Conservation (phyloP, 2,329 filamentous ascomycete genomes). For the Epichloe glyceriae region DNA sequence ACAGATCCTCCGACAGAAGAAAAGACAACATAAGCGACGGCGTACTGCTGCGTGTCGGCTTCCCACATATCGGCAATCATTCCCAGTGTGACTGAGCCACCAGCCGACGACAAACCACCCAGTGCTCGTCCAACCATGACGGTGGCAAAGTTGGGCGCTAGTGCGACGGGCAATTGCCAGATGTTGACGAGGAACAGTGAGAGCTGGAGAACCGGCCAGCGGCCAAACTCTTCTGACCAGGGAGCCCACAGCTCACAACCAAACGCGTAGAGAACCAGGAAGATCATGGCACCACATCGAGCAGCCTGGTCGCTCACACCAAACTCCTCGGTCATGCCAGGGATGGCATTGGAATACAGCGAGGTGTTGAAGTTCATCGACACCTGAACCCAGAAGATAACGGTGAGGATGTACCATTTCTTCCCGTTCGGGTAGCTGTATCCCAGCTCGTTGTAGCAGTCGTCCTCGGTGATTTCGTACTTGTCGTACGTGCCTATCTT, state of each 20-base stretch:
- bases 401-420: constrained; percentile 61
- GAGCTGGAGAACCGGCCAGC: constrained; percentile 61
- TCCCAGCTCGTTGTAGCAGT: constrained; percentile 54
- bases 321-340: constrained; percentile 55
- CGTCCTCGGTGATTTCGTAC: constrained; percentile 37
- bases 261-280: constrained; percentile 69
- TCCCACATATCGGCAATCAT: constrained; percentile 69
- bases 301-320: constrained; percentile 54
- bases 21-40: constrained; percentile 64
- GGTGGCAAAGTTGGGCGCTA: constrained; percentile 60
- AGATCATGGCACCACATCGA: constrained; percentile 63
- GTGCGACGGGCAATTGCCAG: constrained; percentile 58
- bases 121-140: constrained; percentile 59
- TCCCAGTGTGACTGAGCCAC: constrained; percentile 59
- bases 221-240: constrained; percentile 73
- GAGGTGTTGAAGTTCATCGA: constrained; percentile 74
- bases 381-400: constrained; percentile 61
- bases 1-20: constrained; percentile 69
- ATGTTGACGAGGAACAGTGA: constrained; percentile 66
- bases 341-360: constrained; percentile 56
- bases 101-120: constrained; percentile 57
- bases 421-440: constrained; percentile 46
- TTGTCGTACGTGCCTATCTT: constrained; percentile 27
- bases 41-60: constrained; percentile 58
- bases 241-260: constrained; percentile 83